Base-by-base conservation (phyloP, 2,329 filamentous ascomycete genomes). In the Uncinocarpus reesii region DNA sequence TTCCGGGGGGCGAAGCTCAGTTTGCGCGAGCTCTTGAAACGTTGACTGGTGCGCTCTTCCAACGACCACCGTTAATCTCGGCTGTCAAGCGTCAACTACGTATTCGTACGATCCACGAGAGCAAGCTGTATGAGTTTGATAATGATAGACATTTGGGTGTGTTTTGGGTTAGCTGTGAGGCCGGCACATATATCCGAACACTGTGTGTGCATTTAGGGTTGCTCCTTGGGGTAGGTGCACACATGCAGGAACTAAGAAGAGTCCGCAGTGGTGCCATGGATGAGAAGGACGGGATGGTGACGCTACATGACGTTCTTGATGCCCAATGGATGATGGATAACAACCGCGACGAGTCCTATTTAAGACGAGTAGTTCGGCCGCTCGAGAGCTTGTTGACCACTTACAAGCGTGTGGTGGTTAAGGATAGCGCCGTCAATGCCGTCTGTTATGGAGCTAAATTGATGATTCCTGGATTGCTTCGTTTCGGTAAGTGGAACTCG, bases 131-230 rank as follows among this genome's bases (percentile, higher is more conserved):
- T 65, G 92, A 98, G 74, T 98, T 96, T 65, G 92, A 98, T 75
- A 96, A 98, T 65, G 90, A 96, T 63, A 83, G 92, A 61, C 89
- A 96, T 68, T 79, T 98, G 31, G 92, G 86, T 69, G 90, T 96
- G 49, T 98, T 98, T 79, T 96, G 92, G 90, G 92, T 96, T 60
- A 94, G 87, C 71, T 98, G 92, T 71, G 92, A 98, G 72, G 92
- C 88, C 50, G 92, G 92, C 67, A 98, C 92, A 55, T 98, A 98
- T 70, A 96, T 98, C 67, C 86, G 92, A 75, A 98, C 92, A 31
- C 81, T 98, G 41, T 96, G 92, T 71, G 90, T 96, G 36, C 92
- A 96, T 72, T 70, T 98, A 58, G 86, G 86, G 68, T 71, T 84
- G 52, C 63, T 84, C 51, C 71, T 83, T 26, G 80, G 90, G 65